These are phyloP conservation scores for Pichia sp. DNA, from an alignment of 1,139 yeast genomes.

Conservation along the genomic window DNA sequence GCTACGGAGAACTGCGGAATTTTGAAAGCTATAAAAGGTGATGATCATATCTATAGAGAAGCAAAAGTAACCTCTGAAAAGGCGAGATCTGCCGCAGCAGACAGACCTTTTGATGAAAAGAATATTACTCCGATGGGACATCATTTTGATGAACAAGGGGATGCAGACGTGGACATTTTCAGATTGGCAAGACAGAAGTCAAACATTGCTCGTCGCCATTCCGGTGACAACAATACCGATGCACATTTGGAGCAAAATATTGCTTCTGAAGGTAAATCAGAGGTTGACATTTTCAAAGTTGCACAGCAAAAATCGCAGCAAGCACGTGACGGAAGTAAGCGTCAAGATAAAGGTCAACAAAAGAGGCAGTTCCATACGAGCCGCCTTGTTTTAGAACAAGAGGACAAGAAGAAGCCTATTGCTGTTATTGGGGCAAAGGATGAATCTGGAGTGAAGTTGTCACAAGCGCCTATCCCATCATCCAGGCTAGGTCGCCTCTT, in stretches of 20 bases:
- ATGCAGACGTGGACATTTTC: slow-evolving; percentile 24
- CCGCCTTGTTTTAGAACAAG: slow-evolving; percentile 3
- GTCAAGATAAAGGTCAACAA: slow-evolving; percentile 7
- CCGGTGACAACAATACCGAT: slow-evolving; percentile 3
- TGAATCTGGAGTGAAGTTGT: slow-evolving; percentile 41
- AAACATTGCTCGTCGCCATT: slow-evolving; percentile 10
- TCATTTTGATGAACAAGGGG: slow-evolving; percentile 17
- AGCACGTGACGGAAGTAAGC: slow-evolving; percentile 11
- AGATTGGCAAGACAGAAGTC: slow-evolving; percentile 26
- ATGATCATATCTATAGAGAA: slow-evolving; percentile 31
- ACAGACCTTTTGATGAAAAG: slow-evolving; percentile 13
- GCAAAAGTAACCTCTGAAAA: slow-evolving; percentile 25
- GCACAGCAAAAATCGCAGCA: slow-evolving; percentile 25
- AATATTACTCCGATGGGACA: slow-evolving; percentile 11
- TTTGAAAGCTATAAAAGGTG: slow-evolving; percentile 19
- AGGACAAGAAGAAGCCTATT: not conserved
- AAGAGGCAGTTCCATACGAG: slow-evolving; percentile 14
- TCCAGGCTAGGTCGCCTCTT: slow-evolving; percentile 79
- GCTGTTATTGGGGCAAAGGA: slow-evolving; percentile 31
- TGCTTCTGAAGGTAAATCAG: slow-evolving; percentile 24
- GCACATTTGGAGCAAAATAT: slow-evolving; percentile 4
- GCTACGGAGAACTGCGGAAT: slow-evolving; percentile 24
- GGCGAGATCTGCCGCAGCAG: slow-evolving; percentile 19
- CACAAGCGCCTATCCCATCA: slow-evolving; percentile 74
- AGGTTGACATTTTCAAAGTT: slow-evolving; percentile 25